These are phyloP conservation scores for Megacollybia platyphylla DNA, from an alignment of 1,284 basidiomycete species.

Conservation along the genomic window DNA sequence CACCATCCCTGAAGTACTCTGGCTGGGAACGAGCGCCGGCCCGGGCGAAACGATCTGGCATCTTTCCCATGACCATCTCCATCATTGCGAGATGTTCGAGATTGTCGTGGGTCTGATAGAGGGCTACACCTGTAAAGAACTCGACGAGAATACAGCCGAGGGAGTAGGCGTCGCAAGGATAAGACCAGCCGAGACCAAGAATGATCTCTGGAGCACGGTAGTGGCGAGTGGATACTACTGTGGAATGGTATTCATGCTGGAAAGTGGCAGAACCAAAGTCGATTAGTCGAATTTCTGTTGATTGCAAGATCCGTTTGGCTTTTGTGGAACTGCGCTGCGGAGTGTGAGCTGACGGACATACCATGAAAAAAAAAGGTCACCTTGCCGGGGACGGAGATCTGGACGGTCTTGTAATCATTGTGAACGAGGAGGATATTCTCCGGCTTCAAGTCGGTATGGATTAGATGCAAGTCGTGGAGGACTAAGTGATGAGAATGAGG, in stretches of 20 bases:
- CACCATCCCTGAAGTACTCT: slow-evolving; percentile 84
- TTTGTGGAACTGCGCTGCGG: slow-evolving; percentile 49
- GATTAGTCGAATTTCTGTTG: slow-evolving; percentile 92
- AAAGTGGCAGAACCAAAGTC: slow-evolving; percentile 99
- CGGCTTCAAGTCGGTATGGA: slow-evolving; percentile 98
- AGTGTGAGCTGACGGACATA: slow-evolving; percentile 1
- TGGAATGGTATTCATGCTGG: slow-evolving; percentile 96
- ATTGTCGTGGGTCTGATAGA: slow-evolving; percentile 99
- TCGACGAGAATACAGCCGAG: slow-evolving; percentile 98
- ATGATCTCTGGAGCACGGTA: slow-evolving; percentile 99
- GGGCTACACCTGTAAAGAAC: slow-evolving; percentile 93
- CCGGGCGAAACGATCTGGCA: slow-evolving; percentile 78
- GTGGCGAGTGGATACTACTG: slow-evolving; percentile 94
- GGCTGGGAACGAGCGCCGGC: slow-evolving; percentile 67
- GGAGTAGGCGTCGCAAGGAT: slow-evolving; percentile 97
- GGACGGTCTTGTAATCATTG: slow-evolving; percentile 59
- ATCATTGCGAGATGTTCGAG: slow-evolving; percentile 99
- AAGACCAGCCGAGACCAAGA: slow-evolving; percentile 97
- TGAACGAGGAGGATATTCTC: slow-evolving; percentile 95
- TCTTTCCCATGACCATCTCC: slow-evolving; percentile 97
- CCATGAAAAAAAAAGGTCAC: slow-evolving; percentile 18
- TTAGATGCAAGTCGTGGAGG: slow-evolving; percentile 81
- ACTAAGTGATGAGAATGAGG: slow-evolving; percentile 36
- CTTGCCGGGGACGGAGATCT: slow-evolving; percentile 46
- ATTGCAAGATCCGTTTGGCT: slow-evolving; percentile 66